Evolutionary conservation across 768 basidiomycete species (phyloP).

Genomic region (Lentinus brumalis): DNA sequence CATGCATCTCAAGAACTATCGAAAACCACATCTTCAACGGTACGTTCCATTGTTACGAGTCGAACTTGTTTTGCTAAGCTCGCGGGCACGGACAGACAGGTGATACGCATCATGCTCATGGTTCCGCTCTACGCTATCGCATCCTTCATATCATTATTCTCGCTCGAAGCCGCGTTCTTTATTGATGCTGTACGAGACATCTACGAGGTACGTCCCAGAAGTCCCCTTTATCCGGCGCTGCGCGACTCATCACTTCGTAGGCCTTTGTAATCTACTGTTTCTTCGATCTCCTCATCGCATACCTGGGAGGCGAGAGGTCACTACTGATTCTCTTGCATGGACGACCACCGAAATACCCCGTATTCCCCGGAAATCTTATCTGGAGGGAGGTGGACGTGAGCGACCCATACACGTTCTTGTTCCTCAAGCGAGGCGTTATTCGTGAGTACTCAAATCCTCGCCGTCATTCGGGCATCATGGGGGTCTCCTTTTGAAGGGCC

Average conservation of each 20-base stretch:
- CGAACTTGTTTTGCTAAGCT: too few relatives aligned
- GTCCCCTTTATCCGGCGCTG: too few relatives aligned
- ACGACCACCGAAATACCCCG: constrained; percentile 81
- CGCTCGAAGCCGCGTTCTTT: constrained; percentile 92
- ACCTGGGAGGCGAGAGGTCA: constrained; percentile 91
- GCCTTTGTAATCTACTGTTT: constrained; percentile 96
- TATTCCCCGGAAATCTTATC: constrained; percentile 86
- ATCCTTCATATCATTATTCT: constrained; percentile 91
- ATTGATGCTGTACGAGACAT: constrained; percentile 94
- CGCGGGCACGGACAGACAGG: constrained; percentile 69
- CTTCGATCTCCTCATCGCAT: constrained; percentile 78
- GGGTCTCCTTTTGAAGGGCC: background rate
- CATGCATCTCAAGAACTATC: constrained; percentile 84
- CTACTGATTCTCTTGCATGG: constrained; percentile 92
- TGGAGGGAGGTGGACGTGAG: constrained; percentile 87
- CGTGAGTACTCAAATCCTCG: constrained; percentile 51
- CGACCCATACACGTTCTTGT: constrained; percentile 93
- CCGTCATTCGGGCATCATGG: background rate
- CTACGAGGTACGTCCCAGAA: constrained; percentile 74
- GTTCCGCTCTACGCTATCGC: constrained; percentile 91
- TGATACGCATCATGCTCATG: constrained; percentile 96
- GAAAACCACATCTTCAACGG: constrained; percentile 82
- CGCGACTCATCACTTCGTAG: constrained; percentile 39
- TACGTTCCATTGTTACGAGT: too few relatives aligned
- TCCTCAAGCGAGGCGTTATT: constrained; percentile 91